Conservation (phyloP, 1,139 yeast genomes). For the Debaryomyces subglobosus region DNA sequence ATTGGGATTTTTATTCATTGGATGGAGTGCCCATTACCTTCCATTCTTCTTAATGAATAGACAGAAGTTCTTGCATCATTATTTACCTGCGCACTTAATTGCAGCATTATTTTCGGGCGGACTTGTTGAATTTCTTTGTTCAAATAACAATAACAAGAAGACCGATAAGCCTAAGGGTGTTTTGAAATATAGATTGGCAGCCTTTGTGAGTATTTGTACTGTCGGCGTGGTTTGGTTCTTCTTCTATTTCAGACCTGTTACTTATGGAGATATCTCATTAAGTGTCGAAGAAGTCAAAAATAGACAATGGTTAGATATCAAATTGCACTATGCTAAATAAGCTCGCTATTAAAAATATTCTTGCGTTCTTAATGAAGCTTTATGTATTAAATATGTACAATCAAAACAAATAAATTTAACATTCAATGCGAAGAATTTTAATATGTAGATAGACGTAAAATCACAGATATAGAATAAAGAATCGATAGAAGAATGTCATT, state of each 20-base stretch:
- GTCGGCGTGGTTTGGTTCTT: slow-evolving; percentile 63
- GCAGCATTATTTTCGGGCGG: slow-evolving; percentile 87
- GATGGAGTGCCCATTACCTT: slow-evolving; percentile 87
- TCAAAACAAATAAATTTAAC: neutral
- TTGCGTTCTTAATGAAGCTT: neutral
- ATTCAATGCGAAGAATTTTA: neutral
- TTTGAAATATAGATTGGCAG: slow-evolving; percentile 27
- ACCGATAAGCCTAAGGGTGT: slow-evolving; percentile 26
- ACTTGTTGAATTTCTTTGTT: slow-evolving; percentile 74
- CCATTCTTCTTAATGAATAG: slow-evolving; percentile 93
- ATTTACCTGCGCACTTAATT: slow-evolving; percentile 91
- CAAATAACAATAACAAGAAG: slow-evolving; percentile 52
- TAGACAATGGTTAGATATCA: slow-evolving; percentile 83
- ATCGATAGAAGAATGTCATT: slow-evolving; percentile 22
- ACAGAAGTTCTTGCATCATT: slow-evolving; percentile 93
- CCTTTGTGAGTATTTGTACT: slow-evolving; percentile 45
- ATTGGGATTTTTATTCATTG: slow-evolving; percentile 80
- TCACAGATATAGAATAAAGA: neutral
- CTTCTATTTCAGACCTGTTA: slow-evolving; percentile 76
- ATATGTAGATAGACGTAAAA: neutral
- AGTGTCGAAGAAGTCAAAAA: slow-evolving; percentile 63
- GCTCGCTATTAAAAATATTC: neutral
- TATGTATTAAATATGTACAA: neutral
- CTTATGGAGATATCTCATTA: slow-evolving; percentile 77
- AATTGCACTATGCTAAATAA: slow-evolving; percentile 81